phyloP scores from a whole-genome alignment of 306 rosid genomes.

The Gynostemma pentaphyllum region DNA sequence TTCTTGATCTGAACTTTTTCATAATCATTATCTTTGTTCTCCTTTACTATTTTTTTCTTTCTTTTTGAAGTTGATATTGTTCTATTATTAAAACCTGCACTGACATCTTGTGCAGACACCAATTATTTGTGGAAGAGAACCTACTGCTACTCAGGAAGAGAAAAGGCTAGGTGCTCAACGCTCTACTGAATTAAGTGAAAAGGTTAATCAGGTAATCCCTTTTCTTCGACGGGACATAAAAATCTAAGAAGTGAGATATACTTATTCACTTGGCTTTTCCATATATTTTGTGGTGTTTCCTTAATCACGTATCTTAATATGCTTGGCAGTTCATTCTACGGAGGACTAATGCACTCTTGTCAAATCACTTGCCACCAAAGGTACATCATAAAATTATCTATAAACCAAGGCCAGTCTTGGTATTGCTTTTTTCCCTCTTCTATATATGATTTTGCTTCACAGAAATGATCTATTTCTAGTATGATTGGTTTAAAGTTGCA shows the following conservation, averaged over 20 bases:
- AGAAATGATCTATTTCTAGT: neutral
- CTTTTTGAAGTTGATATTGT: neutral
- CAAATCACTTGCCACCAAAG: slow-evolving; percentile 97
- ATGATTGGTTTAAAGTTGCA: neutral
- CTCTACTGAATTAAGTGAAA: slow-evolving; percentile 67
- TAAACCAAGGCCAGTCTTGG: neutral
- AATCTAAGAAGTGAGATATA: neutral
- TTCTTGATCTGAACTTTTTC: neutral
- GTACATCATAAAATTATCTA: slow-evolving; percentile 28
- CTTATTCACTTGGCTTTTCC: neutral
- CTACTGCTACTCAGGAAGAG: slow-evolving; percentile 62
- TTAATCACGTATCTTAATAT: neutral
- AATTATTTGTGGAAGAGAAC: slow-evolving; percentile 91
- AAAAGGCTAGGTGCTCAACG: slow-evolving; percentile 79
- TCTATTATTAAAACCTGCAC: slow-evolving; percentile 1
- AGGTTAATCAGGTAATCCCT: slow-evolving; percentile 62
- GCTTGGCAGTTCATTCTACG: slow-evolving; percentile 76
- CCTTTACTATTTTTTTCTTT: neutral
- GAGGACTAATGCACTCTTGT: slow-evolving; percentile 78
- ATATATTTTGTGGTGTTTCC: neutral
- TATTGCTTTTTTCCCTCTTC: slow-evolving; percentile 6
- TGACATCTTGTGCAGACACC: slow-evolving; percentile 53
- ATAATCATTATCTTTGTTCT: neutral
- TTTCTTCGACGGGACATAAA: neutral
- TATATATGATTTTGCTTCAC: neutral